phyloP scores from a whole-genome alignment of 2,329 filamentous ascomycete species.

The Aspergillus jensenii region DNA sequence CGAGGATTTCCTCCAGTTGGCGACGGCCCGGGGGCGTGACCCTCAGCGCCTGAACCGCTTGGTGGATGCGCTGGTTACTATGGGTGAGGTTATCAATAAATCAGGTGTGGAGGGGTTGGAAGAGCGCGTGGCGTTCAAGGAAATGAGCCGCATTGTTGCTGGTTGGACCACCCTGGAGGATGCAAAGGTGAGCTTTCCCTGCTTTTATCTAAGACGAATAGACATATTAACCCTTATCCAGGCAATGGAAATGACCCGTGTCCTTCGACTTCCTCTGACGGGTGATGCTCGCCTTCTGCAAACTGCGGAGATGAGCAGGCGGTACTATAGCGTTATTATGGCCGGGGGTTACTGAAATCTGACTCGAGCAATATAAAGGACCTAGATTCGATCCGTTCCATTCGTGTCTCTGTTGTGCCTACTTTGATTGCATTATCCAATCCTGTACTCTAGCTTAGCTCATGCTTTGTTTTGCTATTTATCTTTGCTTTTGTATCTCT shows the following conservation, averaged over 20 bases:
- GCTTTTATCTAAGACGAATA: neutral
- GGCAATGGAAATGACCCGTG: slow-evolving; percentile 37
- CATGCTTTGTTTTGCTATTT: neutral
- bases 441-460: slow-evolving; percentile 15
- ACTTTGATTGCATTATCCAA: neutral
- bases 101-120: slow-evolving; percentile 56
- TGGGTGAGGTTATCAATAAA: slow-evolving; percentile 45
- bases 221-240: slow-evolving; percentile 12
- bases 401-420: neutral
- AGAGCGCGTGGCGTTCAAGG: slow-evolving; percentile 72
- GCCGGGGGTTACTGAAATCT: slow-evolving; percentile 41
- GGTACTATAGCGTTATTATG: slow-evolving; percentile 68
- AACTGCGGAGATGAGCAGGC: slow-evolving; percentile 67
- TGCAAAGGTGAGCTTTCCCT: slow-evolving; percentile 52
- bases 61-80: slow-evolving; percentile 48
- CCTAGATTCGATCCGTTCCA: slow-evolving; percentile 1
- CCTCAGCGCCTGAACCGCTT: slow-evolving; percentile 44
- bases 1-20: slow-evolving; percentile 57
- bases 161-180: slow-evolving; percentile 62
- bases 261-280: slow-evolving; percentile 55
- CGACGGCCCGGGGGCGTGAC: slow-evolving; percentile 43
- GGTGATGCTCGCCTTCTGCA: slow-evolving; percentile 71
- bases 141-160: slow-evolving; percentile 76
- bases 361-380: slow-evolving; percentile 4
- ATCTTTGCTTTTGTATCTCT: neutral